Evolutionary conservation across 2,329 filamentous ascomycete species (phyloP).

Genomic region (Grosmannia serpens): DNA sequence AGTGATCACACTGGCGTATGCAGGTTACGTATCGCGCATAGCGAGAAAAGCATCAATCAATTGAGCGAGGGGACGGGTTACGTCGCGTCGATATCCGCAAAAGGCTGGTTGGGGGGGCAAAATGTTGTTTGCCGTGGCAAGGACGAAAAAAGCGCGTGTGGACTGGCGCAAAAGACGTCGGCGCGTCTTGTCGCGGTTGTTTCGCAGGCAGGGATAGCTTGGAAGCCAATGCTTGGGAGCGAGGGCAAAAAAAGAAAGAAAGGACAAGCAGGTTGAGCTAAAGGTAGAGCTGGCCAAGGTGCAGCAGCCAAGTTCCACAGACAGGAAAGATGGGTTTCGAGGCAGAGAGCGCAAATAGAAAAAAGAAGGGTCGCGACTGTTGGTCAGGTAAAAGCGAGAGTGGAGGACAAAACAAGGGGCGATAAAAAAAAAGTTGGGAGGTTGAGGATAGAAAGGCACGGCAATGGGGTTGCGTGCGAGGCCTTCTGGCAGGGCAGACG

Average conservation of each 20-base stretch:
- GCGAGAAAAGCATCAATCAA: neutral
- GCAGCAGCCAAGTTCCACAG: neutral
- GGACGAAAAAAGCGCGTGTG: neutral
- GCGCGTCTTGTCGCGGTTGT: conserved; percentile 7
- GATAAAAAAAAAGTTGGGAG: neutral
- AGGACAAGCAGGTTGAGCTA: neutral
- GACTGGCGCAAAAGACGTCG: neutral
- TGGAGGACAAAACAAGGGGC: conserved; percentile 1
- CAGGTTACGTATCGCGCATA: conserved; percentile 3
- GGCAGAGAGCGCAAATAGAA: neutral
- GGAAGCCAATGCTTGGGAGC: neutral
- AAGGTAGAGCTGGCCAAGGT: neutral
- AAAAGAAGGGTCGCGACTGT: neutral
- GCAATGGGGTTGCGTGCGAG: conserved; percentile 14
- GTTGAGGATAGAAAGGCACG: neutral
- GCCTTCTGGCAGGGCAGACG: conserved; percentile 28
- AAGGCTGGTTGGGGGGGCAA: neutral
- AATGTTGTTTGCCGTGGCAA: neutral
- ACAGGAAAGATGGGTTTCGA: neutral
- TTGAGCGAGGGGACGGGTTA: neutral
- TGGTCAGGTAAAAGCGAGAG: neutral
- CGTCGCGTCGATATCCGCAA: neutral
- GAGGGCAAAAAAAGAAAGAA: neutral
- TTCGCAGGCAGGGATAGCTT: neutral
- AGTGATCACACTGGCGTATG: neutral